Evolutionary conservation across 2,329 filamentous ascomycete species (phyloP).

Genomic region (Pseudocercospora vitis): DNA sequence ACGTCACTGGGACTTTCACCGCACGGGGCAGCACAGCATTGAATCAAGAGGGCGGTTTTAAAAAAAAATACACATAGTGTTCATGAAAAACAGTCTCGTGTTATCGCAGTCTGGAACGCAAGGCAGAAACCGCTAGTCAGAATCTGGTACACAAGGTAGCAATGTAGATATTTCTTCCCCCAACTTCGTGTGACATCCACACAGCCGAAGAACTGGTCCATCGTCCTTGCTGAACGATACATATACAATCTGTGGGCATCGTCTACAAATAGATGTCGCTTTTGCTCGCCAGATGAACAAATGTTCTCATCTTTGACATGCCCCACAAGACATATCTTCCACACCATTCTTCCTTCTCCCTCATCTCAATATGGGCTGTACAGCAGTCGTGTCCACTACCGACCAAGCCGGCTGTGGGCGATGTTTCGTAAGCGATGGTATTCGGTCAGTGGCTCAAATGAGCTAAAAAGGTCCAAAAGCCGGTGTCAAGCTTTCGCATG

Average conservation of each 20-base stretch:
- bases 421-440: conserved; percentile 26
- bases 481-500: conserved; percentile 19
- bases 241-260: conserved; percentile 8
- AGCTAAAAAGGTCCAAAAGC: conserved; percentile 11
- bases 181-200: conserved; percentile 7
- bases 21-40: no score
- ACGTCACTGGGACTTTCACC: no score
- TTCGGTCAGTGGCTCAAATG: conserved; percentile 28
- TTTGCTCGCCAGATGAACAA: background rate
- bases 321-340: conserved; percentile 15
- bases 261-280: background rate
- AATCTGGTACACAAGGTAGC: conserved; percentile 9
- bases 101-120: background rate
- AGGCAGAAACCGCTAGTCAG: conserved; percentile 1
- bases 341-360: conserved; percentile 7
- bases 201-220: background rate
- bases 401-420: background rate
- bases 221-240: conserved; percentile 4
- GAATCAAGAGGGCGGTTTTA: no score
- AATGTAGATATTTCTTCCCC: conserved; percentile 8
- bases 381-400: conserved; percentile 4
- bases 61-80: no score
- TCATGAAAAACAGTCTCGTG: conserved; percentile 3
- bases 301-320: conserved; percentile 3
- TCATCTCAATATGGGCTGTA: conserved; percentile 3